A percentile compares a stretch with the other conserved stretches of the same genome.
phyloP scores from a whole-genome alignment of 352 stramenopile species.

The Globisporangium acanthophoron region DNA sequence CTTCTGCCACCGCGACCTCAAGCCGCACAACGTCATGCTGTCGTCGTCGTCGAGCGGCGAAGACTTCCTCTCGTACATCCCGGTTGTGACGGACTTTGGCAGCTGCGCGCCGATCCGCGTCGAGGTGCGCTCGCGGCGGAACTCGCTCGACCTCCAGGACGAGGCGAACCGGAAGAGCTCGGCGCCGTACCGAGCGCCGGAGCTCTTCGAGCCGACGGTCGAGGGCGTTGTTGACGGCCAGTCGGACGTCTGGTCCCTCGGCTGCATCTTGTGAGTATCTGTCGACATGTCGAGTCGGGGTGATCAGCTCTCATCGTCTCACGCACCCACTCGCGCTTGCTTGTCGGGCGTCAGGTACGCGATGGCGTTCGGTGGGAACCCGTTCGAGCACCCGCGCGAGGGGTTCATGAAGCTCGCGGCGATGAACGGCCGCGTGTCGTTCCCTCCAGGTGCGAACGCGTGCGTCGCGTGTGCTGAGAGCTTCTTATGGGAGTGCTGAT shows the following conservation, averaged over 20 bases:
- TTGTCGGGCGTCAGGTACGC: slow-evolving; percentile 33
- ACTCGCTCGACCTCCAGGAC: slow-evolving; percentile 75
- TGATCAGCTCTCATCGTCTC: not conserved
- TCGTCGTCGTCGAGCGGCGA: slow-evolving; percentile 55
- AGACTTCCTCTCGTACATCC: slow-evolving; percentile 68
- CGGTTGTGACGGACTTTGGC: slow-evolving; percentile 84
- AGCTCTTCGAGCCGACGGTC: slow-evolving; percentile 75
- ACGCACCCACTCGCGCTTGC: not conserved
- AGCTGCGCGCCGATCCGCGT: slow-evolving; percentile 67
- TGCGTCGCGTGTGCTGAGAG: not conserved
- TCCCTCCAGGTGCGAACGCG: slow-evolving; percentile 44
- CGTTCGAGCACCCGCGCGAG: slow-evolving; percentile 75
- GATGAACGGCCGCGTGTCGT: slow-evolving; percentile 72
- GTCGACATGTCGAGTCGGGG: not conserved
- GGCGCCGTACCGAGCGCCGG: slow-evolving; percentile 73
- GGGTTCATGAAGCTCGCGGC: slow-evolving; percentile 83
- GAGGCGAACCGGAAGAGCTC: slow-evolving; percentile 81
- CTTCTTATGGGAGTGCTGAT: not conserved
- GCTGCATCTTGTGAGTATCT: slow-evolving; percentile 64
- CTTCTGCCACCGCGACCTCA: slow-evolving; percentile 84
- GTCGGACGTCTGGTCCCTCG: slow-evolving; percentile 82
- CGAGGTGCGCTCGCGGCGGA: slow-evolving; percentile 58
- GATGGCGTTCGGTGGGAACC: slow-evolving; percentile 82
- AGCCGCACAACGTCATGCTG: slow-evolving; percentile 81
- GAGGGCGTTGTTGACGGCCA: slow-evolving; percentile 68